phyloP scores from a whole-genome alignment of 129 eudicot species.

The Erigeron canadensis region DNA sequence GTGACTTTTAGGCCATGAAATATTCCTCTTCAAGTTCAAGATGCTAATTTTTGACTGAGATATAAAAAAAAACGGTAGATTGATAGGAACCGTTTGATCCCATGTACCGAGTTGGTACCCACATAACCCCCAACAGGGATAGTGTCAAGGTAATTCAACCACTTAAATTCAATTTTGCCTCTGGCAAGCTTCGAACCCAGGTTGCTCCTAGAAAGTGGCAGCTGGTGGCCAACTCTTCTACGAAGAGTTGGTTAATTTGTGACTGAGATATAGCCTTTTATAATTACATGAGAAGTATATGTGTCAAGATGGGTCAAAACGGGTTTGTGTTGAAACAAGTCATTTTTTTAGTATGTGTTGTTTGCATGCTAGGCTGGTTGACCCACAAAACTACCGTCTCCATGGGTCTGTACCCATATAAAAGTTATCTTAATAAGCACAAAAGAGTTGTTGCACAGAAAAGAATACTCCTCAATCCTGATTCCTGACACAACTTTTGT shows the following conservation, averaged over 20 bases:
- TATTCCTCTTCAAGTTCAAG: slow-evolving; percentile 4
- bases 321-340: no score
- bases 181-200: no score
- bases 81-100: no score
- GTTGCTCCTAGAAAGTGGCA: no score
- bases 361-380: not conserved
- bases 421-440: not conserved
- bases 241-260: slow-evolving; percentile 5
- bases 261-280: slow-evolving; percentile 11
- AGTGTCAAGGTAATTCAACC: no score
- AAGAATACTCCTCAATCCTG: not conserved
- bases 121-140: no score
- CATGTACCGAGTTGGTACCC: no score
- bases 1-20: slow-evolving; percentile 3
- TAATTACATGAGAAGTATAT: not conserved
- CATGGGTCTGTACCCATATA: no score
- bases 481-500: no score
- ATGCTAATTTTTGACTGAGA: slow-evolving; percentile 7
- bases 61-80: no score
- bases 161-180: no score
- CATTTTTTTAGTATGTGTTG: not conserved
- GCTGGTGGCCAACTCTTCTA: no score
- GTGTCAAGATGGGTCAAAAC: not conserved
- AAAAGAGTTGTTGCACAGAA: not conserved
- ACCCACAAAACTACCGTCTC: not conserved